Percentiles rank a stretch among this genome's conserved stretches.
These are phyloP conservation scores for Emergomyces pasteurianus DNA, from an alignment of 2,329 filamentous ascomycete genomes.

Conservation along the genomic window DNA sequence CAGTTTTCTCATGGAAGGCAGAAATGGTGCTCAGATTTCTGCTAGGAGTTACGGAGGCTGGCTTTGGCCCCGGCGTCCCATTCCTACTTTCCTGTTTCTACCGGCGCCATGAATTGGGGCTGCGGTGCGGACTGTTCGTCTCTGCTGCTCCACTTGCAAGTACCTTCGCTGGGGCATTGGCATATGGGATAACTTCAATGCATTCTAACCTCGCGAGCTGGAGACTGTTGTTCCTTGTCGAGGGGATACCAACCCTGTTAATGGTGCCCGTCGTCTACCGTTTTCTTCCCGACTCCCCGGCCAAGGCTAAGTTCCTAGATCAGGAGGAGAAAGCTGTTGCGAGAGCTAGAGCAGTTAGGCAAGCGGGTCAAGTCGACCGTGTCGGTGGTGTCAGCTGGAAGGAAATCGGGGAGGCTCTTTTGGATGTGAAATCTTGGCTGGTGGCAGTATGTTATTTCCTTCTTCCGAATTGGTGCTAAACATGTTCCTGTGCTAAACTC, in stretches of 20 bases:
- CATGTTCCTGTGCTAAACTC: conserved; percentile 2
- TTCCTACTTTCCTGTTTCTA: conserved; percentile 49
- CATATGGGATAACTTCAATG: conserved; percentile 53
- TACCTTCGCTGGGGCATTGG: conserved; percentile 60
- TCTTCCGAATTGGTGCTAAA: not conserved
- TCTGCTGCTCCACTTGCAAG: conserved; percentile 58
- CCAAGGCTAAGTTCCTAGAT: conserved; percentile 43
- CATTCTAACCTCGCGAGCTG: conserved; percentile 47
- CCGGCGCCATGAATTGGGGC: conserved; percentile 43
- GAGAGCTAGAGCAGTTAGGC: conserved; percentile 39
- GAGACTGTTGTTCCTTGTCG: conserved; percentile 54
- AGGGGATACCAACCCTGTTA: conserved; percentile 49
- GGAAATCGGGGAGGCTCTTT: conserved; percentile 34
- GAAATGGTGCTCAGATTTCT: conserved; percentile 40
- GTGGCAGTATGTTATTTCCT: conserved; percentile 24
- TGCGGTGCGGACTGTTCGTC: conserved; percentile 45
- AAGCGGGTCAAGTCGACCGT: conserved; percentile 38
- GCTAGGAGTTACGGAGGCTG: conserved; percentile 36
- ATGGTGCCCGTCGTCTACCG: conserved; percentile 45
- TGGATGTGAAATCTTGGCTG: conserved; percentile 39
- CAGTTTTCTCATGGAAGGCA: conserved; percentile 33
- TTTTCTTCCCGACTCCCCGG: conserved; percentile 42
- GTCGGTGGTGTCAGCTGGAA: conserved; percentile 34
- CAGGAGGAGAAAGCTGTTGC: conserved; percentile 49
- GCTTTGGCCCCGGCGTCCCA: conserved; percentile 35